phyloP scores from a whole-genome alignment of 257 asterid species.

The Gardenia jasminoides region DNA sequence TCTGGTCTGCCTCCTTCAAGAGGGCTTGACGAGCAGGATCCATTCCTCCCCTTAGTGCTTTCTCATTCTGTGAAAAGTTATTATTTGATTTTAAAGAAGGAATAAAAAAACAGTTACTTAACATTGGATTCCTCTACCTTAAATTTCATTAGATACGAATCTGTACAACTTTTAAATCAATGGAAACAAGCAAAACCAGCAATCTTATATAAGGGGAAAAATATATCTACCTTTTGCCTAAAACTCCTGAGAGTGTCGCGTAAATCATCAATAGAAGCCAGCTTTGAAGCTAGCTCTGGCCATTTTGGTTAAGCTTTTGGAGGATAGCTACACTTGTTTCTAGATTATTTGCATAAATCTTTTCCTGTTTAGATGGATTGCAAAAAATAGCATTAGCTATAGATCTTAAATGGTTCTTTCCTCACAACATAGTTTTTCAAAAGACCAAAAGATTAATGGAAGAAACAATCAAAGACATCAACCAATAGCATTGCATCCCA shows the following conservation, averaged over 20 bases:
- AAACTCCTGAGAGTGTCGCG: conserved; percentile 57
- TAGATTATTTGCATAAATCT: conserved; percentile 53
- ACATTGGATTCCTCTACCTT: neutral
- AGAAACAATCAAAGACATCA: neutral
- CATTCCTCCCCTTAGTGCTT: conserved; percentile 48
- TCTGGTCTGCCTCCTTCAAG: conserved; percentile 65
- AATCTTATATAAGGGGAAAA: neutral
- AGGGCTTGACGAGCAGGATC: conserved; percentile 38
- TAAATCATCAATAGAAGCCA: conserved; percentile 54
- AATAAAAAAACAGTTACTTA: neutral
- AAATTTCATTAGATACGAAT: neutral
- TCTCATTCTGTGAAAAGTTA: conserved; percentile 54
- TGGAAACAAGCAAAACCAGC: neutral
- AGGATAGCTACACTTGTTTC: conserved; percentile 60
- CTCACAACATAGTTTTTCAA: conserved; percentile 8
- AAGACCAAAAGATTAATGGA: neutral
- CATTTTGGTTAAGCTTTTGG: conserved; percentile 57
- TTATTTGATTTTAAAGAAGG: neutral
- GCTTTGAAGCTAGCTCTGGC: conserved; percentile 50
- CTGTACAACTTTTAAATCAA: too few relatives aligned
- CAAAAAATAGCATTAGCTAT: neutral
- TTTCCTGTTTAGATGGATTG: conserved; percentile 47
- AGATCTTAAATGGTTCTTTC: too few relatives aligned
- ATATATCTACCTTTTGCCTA: conserved; percentile 50
- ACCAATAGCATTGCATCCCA: too few relatives aligned